Percentiles rank a stretch among this genome's conserved stretches.
Evolutionary conservation across 345 rosid genomes (phyloP).

Genomic region (Gossypium longicalyx): DNA sequence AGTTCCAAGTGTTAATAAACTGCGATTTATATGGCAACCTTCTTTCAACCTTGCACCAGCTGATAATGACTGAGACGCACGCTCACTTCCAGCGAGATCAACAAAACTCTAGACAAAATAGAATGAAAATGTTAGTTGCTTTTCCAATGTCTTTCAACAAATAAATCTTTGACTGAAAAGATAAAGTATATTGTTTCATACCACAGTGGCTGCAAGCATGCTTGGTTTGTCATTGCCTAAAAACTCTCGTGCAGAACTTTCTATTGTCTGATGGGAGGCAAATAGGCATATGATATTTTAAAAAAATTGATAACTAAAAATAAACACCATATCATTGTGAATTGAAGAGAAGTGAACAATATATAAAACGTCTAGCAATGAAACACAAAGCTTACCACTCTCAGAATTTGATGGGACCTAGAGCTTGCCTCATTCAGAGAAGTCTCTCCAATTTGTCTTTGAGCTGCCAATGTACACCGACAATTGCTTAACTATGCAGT

Average conservation of each 20-base stretch:
- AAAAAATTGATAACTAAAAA: not conserved
- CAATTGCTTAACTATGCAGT: not conserved
- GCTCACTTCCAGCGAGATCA: constrained; percentile 3
- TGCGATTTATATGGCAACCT: constrained; percentile 6
- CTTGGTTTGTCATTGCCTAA: not conserved
- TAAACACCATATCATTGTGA: not conserved
- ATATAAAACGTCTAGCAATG: not conserved
- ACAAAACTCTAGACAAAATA: not conserved
- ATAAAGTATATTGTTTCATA: not conserved
- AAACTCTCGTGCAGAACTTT: not conserved
- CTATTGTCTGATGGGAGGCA: constrained; percentile 2
- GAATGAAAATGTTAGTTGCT: not conserved
- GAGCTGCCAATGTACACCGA: not conserved
- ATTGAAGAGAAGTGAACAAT: not conserved
- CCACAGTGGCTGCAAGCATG: not conserved
- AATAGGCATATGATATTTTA: not conserved
- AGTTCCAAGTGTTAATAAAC: constrained; percentile 1
- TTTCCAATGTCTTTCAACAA: not conserved
- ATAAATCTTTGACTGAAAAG: not conserved
- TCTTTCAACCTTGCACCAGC: constrained; percentile 8
- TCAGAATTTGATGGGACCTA: constrained; percentile 7
- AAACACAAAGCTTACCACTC: not conserved
- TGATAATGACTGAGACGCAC: constrained; percentile 1
- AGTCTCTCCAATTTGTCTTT: constrained; percentile 4
- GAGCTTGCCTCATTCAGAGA: not conserved